Conservation (phyloP, 495 filamentous ascomycete species). For the Lasiosphaeria hispida region DNA sequence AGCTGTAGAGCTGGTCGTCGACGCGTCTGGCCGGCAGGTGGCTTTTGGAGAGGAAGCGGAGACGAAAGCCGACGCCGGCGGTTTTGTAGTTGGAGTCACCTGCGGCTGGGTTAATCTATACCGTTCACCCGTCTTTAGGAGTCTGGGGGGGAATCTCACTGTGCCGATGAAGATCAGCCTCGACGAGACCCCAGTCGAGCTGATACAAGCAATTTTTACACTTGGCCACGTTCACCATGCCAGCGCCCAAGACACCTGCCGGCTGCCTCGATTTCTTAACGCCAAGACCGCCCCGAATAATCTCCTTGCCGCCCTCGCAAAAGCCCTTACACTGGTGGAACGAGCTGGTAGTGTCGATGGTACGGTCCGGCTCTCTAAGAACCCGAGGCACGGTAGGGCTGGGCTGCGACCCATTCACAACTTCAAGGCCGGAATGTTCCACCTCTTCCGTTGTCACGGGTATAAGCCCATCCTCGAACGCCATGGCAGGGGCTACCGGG, state of each 20-base stretch:
- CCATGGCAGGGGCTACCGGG: not conserved
- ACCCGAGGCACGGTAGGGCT: no score
- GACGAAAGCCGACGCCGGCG: constrained; percentile 34
- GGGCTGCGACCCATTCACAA: constrained; percentile 1
- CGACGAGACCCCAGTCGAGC: constrained; percentile 37
- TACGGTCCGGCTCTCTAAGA: constrained; percentile 28
- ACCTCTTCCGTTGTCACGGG: constrained; percentile 30
- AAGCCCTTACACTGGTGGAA: constrained; percentile 43
- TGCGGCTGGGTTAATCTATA: not conserved
- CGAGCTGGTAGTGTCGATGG: constrained; percentile 34
- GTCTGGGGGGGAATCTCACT: no score
- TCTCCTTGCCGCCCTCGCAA: constrained; percentile 42
- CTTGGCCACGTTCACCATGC: constrained; percentile 32
- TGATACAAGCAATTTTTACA: constrained; percentile 42
- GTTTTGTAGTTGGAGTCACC: constrained; percentile 36
- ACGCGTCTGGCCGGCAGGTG: constrained; percentile 35
- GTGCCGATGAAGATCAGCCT: constrained; percentile 33
- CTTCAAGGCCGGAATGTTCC: constrained; percentile 11
- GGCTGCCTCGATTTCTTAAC: constrained; percentile 39
- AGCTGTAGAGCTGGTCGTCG: constrained; percentile 40
- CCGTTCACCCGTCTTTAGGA: no score
- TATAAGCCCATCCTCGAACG: constrained; percentile 33
- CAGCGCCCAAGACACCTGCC: constrained; percentile 25
- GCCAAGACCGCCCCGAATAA: constrained; percentile 33
- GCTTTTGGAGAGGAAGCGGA: constrained; percentile 44